phyloP scores from a whole-genome alignment of 768 basidiomycete species.

The Leccinum truebloodii region DNA sequence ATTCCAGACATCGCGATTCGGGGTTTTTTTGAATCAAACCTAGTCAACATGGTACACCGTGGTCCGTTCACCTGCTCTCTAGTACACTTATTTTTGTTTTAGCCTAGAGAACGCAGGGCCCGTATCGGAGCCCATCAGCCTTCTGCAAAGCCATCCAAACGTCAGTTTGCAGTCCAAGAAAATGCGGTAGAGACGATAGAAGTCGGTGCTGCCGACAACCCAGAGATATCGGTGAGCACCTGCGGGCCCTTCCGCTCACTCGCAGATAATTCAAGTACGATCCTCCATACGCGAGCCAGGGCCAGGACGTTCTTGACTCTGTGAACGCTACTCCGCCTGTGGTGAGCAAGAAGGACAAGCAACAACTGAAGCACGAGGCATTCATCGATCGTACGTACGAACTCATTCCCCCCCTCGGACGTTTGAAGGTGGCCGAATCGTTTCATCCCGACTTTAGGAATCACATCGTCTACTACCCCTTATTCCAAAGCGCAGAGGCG shows the following conservation, averaged over 20 bases:
- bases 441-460: slow-evolving; percentile 33
- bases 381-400: slow-evolving; percentile 60
- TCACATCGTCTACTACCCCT: slow-evolving; percentile 50
- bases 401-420: background rate
- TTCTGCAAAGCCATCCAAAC: slow-evolving; percentile 50
- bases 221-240: slow-evolving; percentile 42
- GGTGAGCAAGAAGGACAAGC: slow-evolving; percentile 67
- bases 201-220: slow-evolving; percentile 37
- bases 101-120: slow-evolving; percentile 40
- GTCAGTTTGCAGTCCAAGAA: slow-evolving; percentile 51
- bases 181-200: slow-evolving; percentile 50
- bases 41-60: slow-evolving; percentile 24
- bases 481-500: slow-evolving; percentile 75
- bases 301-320: slow-evolving; percentile 43
- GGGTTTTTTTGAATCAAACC: background rate
- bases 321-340: slow-evolving; percentile 29
- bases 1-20: background rate
- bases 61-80: background rate
- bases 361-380: slow-evolving; percentile 61
- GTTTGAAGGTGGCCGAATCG: background rate
- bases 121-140: slow-evolving; percentile 50
- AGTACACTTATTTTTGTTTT: slow-evolving; percentile 20
- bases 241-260: background rate
- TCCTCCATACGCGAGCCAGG: slow-evolving; percentile 32
- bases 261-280: background rate